Percentiles rank a stretch among this genome's conserved stretches.
Evolutionary conservation across 805 yeast genomes (phyloP).

Genomic region (Hanseniaspora guilliermondii): DNA sequence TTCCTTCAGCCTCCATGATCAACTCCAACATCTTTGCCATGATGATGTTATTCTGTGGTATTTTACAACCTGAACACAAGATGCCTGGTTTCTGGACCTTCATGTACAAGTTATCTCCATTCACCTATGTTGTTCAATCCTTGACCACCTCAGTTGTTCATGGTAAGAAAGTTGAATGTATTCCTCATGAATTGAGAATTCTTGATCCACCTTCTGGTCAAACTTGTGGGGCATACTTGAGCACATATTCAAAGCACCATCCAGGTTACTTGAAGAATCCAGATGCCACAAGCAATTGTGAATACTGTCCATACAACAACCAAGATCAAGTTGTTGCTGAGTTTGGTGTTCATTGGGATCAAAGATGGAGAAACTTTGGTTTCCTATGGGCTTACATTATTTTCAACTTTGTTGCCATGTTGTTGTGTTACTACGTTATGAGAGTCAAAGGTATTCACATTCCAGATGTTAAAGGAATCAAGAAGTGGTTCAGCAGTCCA

Average conservation of each 20-base stretch:
- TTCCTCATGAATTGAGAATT: slow-evolving; percentile 27
- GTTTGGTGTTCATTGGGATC: slow-evolving; percentile 31
- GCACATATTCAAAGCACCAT: slow-evolving; percentile 25
- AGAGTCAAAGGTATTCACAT: slow-evolving; percentile 31
- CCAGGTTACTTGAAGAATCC: slow-evolving; percentile 37
- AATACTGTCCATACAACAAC: slow-evolving; percentile 42
- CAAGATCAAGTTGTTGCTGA: slow-evolving; percentile 49
- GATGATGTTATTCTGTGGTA: slow-evolving; percentile 44
- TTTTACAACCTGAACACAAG: slow-evolving; percentile 33
- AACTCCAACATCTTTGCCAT: slow-evolving; percentile 39
- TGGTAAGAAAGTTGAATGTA: slow-evolving; percentile 30
- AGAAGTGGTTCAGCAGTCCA: slow-evolving; percentile 34
- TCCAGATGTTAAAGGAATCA: slow-evolving; percentile 27
- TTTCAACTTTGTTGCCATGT: slow-evolving; percentile 33
- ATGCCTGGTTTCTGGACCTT: slow-evolving; percentile 42
- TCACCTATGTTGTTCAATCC: slow-evolving; percentile 37
- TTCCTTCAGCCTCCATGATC: slow-evolving; percentile 33
- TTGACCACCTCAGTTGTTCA: slow-evolving; percentile 33
- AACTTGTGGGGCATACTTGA: slow-evolving; percentile 38
- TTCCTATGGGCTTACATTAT: slow-evolving; percentile 36
- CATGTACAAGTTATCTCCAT: slow-evolving; percentile 36
- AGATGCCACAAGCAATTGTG: slow-evolving; percentile 41
- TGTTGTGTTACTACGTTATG: slow-evolving; percentile 26
- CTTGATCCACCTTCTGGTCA: slow-evolving; percentile 36
- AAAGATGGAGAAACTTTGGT: slow-evolving; percentile 60